Evolutionary conservation across 1,284 basidiomycete species (phyloP).

Genomic region (Athelia psychrophila): DNA sequence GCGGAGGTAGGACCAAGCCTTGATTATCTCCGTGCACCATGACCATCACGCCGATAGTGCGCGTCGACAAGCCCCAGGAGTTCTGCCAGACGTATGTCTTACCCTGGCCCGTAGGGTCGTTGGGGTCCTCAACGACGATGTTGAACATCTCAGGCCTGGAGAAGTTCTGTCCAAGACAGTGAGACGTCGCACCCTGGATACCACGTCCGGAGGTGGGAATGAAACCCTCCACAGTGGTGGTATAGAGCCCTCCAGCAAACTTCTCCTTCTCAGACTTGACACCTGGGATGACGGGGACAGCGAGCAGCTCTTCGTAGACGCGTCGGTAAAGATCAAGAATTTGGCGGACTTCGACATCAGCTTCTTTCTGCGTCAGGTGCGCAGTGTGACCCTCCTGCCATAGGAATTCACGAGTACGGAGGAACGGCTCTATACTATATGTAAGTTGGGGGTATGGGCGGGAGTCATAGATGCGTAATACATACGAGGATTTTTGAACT

Average conservation of each 20-base stretch:
- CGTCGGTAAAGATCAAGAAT: conserved; percentile 96
- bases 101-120: conserved; percentile 59
- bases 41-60: conserved; percentile 97
- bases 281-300: conserved; percentile 95
- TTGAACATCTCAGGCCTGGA: conserved; percentile 96
- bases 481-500: conserved; percentile 98
- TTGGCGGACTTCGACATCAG: conserved; percentile 87
- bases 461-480: conserved; percentile 27
- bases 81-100: conserved; percentile 96
- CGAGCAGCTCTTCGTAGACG: conserved; percentile 97
- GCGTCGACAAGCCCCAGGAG: conserved; percentile 97
- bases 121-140: conserved; percentile 94
- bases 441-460: too few relatives aligned
- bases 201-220: conserved; percentile 96
- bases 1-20: conserved; percentile 92
- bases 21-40: conserved; percentile 99
- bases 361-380: conserved; percentile 85
- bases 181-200: conserved; percentile 97
- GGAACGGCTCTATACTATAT: conserved; percentile 81
- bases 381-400: conserved; percentile 99
- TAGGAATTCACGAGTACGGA: conserved; percentile 97
- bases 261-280: conserved; percentile 99
- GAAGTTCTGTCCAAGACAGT: conserved; percentile 99
- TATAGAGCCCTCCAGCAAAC: conserved; percentile 97
- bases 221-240: conserved; percentile 98